Percentiles rank a stretch among this genome's conserved stretches.
Conservation (phyloP, 202 grass and related monocot genomes). For the Eragrostis tef region DNA sequence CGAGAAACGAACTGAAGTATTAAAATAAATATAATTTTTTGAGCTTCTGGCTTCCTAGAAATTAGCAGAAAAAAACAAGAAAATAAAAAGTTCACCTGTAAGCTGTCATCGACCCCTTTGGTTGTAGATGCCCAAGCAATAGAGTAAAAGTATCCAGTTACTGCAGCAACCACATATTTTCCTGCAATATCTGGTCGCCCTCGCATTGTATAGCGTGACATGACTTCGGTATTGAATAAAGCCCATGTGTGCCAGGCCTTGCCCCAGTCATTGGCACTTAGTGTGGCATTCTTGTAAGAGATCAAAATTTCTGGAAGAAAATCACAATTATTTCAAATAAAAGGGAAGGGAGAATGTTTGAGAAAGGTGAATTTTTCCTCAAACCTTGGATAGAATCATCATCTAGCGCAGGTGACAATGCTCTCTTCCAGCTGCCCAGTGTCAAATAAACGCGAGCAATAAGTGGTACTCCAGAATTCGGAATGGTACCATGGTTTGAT, state of each 20-base stretch:
- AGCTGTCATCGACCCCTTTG: slow-evolving; percentile 94
- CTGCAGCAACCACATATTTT: slow-evolving; percentile 94
- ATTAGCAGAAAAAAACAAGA: slow-evolving; percentile 18
- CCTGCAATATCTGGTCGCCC: slow-evolving; percentile 69
- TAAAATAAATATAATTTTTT: slow-evolving; percentile 14
- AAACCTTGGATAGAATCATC: slow-evolving; percentile 89
- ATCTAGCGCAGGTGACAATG: slow-evolving; percentile 84
- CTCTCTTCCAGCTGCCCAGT: slow-evolving; percentile 94
- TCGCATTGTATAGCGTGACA: slow-evolving; percentile 89
- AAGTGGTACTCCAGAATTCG: slow-evolving; percentile 73
- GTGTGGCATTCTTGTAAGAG: slow-evolving; percentile 87
- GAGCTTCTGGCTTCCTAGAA: neutral
- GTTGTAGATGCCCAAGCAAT: slow-evolving; percentile 92
- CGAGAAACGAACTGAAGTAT: neutral
- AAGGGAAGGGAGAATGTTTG: neutral
- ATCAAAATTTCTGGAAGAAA: slow-evolving; percentile 72
- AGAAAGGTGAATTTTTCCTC: slow-evolving; percentile 25
- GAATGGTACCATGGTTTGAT: slow-evolving; percentile 46
- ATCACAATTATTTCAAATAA: slow-evolving; percentile 26
- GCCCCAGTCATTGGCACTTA: slow-evolving; percentile 86
- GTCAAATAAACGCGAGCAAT: slow-evolving; percentile 91
- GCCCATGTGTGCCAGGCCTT: slow-evolving; percentile 98
- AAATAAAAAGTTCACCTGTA: slow-evolving; percentile 69
- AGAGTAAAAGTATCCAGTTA: slow-evolving; percentile 96
- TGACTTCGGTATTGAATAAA: slow-evolving; percentile 98